phyloP scores from a whole-genome alignment of 768 basidiomycete species.

The Tricholoma flavovirens region DNA sequence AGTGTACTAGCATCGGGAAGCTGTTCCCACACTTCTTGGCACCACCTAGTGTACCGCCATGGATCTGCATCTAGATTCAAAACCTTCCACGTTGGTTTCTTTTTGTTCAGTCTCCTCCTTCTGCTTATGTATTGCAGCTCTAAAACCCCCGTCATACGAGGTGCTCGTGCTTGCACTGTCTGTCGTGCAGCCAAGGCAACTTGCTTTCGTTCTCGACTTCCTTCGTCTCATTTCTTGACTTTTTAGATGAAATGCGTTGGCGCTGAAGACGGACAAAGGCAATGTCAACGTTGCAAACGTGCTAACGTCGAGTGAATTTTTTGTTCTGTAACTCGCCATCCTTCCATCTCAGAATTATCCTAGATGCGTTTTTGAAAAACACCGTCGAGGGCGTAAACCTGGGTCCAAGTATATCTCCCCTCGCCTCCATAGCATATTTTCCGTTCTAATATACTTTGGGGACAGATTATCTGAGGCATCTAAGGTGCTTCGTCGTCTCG shows the following conservation, averaged over 20 bases:
- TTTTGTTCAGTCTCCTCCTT: background rate
- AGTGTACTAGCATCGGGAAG: background rate
- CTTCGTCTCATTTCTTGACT: constrained; percentile 14
- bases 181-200: constrained; percentile 78
- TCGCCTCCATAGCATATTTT: constrained; percentile 6
- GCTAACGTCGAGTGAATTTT: constrained; percentile 64
- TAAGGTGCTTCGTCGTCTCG: constrained; percentile 81
- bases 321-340: constrained; percentile 10
- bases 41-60: constrained; percentile 16
- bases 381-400: constrained; percentile 82
- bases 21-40: background rate
- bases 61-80: constrained; percentile 26
- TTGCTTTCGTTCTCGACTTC: constrained; percentile 1
- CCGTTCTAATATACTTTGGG: constrained; percentile 3
- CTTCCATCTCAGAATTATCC: constrained; percentile 10
- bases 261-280: constrained; percentile 76
- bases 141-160: constrained; percentile 46
- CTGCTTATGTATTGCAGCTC: constrained; percentile 16
- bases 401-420: constrained; percentile 68
- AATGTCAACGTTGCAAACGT: constrained; percentile 80
- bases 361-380: constrained; percentile 85
- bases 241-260: constrained; percentile 87
- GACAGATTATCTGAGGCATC: constrained; percentile 79
- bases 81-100: constrained; percentile 25
- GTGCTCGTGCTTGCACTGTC: constrained; percentile 72